phyloP scores from a whole-genome alignment of 2,329 filamentous ascomycete genomes.

The Ophiostoma tasmaniense region DNA sequence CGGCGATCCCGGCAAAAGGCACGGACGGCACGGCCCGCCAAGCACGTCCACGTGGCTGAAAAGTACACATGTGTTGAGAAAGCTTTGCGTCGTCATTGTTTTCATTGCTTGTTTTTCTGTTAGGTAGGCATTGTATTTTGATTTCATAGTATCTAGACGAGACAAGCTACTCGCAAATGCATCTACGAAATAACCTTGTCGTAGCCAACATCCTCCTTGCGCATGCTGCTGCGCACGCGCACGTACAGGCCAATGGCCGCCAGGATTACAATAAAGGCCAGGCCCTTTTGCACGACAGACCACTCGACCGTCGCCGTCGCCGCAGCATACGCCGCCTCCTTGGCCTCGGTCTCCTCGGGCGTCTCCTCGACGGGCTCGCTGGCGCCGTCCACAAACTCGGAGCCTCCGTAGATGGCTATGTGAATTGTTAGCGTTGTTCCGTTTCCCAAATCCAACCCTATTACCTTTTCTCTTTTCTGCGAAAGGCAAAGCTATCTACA shows the following conservation, averaged over 20 bases:
- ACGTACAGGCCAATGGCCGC: slow-evolving; percentile 37
- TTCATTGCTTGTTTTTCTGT: too few species aligned
- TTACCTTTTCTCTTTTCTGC: slow-evolving; percentile 1
- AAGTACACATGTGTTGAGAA: too few species aligned
- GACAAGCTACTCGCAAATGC: too few species aligned
- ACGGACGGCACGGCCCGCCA: too few species aligned
- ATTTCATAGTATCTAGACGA: too few species aligned
- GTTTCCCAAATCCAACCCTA: neutral
- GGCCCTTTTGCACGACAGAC: slow-evolving; percentile 41
- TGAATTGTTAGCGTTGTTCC: neutral
- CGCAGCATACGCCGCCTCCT: neutral
- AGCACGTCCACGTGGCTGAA: too few species aligned
- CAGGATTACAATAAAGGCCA: slow-evolving; percentile 42
- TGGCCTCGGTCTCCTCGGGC: neutral
- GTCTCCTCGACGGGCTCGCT: slow-evolving; percentile 5
- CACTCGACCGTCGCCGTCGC: slow-evolving; percentile 25
- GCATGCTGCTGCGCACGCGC: slow-evolving; percentile 28
- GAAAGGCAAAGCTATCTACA: too few species aligned
- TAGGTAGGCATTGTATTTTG: too few species aligned
- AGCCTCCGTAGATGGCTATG: neutral
- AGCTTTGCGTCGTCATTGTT: too few species aligned
- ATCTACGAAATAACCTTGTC: slow-evolving; percentile 37
- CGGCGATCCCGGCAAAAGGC: too few species aligned
- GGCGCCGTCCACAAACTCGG: neutral
- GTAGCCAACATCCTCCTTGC: slow-evolving; percentile 30